These are phyloP conservation scores for Botrytis pseudocinerea DNA, from an alignment of 2,329 filamentous ascomycete genomes.

Conservation along the genomic window DNA sequence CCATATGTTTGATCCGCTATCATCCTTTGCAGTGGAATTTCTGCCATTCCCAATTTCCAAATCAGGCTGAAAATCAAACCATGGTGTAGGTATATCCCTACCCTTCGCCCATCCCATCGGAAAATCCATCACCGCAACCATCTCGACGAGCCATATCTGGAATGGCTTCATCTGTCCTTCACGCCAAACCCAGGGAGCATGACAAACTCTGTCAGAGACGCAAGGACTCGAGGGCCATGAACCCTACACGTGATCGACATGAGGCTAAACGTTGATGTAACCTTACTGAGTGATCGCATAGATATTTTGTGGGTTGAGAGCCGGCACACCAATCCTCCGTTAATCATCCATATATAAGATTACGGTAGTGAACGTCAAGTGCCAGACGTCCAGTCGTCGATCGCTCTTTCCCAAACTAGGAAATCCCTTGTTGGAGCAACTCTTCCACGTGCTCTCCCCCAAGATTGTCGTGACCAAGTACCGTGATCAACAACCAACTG, in stretches of 20 bases:
- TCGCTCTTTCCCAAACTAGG: neutral
- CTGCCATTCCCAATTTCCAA: neutral
- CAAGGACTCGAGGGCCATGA: neutral
- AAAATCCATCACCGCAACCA: neutral
- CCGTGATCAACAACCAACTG: neutral
- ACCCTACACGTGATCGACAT: constrained; percentile 11
- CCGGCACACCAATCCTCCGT: neutral
- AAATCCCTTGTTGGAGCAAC: neutral
- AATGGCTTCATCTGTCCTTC: neutral
- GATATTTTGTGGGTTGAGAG: neutral
- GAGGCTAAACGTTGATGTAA: neutral
- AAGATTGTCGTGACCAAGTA: neutral
- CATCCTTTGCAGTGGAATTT: neutral
- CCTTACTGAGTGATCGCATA: neutral
- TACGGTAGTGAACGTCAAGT: neutral
- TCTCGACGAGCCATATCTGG: neutral
- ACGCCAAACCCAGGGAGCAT: neutral
- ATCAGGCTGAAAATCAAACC: neutral
- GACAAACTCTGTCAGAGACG: neutral
- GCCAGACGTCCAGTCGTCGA: neutral
- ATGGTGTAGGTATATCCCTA: neutral
- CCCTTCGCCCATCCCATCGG: neutral
- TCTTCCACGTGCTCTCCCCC: too few relatives aligned
- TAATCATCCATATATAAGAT: neutral
- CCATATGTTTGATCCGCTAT: neutral